Base-by-base conservation (phyloP, 192 early-diverging fungal genomes). In the Podila epigama region DNA sequence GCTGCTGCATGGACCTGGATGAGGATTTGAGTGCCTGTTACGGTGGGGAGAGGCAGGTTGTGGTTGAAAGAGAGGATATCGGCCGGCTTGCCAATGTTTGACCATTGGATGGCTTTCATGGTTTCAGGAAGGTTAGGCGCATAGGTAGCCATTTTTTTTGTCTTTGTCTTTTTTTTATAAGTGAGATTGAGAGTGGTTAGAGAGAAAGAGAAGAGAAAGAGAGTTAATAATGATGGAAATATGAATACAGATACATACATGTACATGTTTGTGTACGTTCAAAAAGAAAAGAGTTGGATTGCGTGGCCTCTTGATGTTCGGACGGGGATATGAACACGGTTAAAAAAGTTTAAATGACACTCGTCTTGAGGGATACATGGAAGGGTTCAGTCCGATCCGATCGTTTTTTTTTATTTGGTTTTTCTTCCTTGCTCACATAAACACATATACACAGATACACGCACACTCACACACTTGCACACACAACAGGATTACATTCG, bases 1-100 rank as follows among this genome's bases (percentile, higher is more conserved):
- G 72, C 72, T 2, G 72, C 22, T 4, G 80, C 80, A 34, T 68
- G 48, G 22, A 82, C 69, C 56, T 78, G 77, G 59, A 82, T 50
- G 4, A 82, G 64, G 9, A 78, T 27, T 15, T 82, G 40, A 16
- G 58, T 57, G 0, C 66, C 73, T 16, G 56, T 53, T 11, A 68
- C 37, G 29, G 27, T 7, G 16, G 66, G 73, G 5, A 77, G 27
- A 9, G 66, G 61, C 1, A 52, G 39, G 11, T 51, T 13, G n/a
- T 68, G 60, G 15, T 58, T 63, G 25, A 77, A 22, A 4, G 73
- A 48, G 48, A 77, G 40, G 32, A 53, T 29, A 7, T 77, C 66
- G 11, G 27, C 2, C 7, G 53, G 65, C 0, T 32, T 42, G n/a
- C 60, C 60, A 16, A 36, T 11, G 33, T 35, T 27, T 13, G 60